phyloP scores from a whole-genome alignment of 2,329 filamentous ascomycete species.

The Nakataea oryzae region DNA sequence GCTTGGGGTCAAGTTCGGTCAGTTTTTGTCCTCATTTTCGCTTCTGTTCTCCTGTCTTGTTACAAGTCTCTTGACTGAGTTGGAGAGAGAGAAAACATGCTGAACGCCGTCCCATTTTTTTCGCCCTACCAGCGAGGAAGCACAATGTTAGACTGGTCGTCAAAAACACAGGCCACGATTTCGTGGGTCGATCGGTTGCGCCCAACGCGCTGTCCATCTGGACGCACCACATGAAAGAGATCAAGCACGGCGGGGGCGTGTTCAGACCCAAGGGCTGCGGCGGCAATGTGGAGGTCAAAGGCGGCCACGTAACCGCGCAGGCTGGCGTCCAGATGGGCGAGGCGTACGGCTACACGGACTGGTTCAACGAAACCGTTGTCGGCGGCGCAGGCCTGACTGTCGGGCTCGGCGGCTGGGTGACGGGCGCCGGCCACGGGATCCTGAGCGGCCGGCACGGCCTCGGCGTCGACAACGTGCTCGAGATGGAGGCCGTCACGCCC shows the following conservation, averaged over 20 bases:
- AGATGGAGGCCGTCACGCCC: conserved; percentile 44
- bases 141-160: conserved; percentile 9
- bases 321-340: conserved; percentile 40
- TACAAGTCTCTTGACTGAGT: too few relatives aligned
- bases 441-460: conserved; percentile 42
- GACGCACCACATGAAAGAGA: conserved; percentile 26
- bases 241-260: conserved; percentile 19
- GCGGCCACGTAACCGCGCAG: conserved; percentile 37
- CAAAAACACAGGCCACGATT: conserved; percentile 11
- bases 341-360: conserved; percentile 31
- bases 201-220: conserved; percentile 44
- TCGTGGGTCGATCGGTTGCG: conserved; percentile 28
- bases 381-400: conserved; percentile 44
- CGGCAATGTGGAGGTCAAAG: conserved; percentile 15
- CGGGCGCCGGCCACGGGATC: conserved; percentile 48
- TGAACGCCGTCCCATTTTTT: too few relatives aligned
- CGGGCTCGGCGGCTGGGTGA: conserved; percentile 47
- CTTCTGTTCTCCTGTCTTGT: too few relatives aligned
- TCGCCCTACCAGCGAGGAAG: conserved; percentile 13
- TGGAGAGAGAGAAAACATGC: too few relatives aligned
- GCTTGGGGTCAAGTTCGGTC: conserved; percentile 30
- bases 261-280: conserved; percentile 30
- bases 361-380: conserved; percentile 34
- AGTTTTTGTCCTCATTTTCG: conserved; percentile 1
- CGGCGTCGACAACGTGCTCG: conserved; percentile 47